These are phyloP conservation scores for Phytophthora quininea DNA, from an alignment of 352 stramenopile species.

Conservation along the genomic window DNA sequence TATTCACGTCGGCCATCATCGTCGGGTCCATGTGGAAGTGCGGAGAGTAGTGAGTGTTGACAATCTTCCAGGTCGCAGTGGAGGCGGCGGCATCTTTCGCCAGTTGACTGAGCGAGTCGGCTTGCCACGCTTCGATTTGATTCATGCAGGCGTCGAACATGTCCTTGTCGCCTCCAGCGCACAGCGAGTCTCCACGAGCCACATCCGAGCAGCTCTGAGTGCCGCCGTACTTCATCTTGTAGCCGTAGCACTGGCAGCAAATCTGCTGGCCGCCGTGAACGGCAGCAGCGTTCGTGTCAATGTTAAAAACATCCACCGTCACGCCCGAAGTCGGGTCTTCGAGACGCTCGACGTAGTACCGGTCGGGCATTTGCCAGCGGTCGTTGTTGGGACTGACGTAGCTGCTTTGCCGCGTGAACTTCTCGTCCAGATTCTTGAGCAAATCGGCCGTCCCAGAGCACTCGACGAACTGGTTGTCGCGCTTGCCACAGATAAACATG, in stretches of 20 bases:
- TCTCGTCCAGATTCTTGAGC: constrained; percentile 68
- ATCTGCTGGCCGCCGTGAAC: constrained; percentile 68
- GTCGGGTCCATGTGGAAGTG: constrained; percentile 73
- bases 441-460: constrained; percentile 62
- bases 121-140: constrained; percentile 63
- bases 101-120: constrained; percentile 66
- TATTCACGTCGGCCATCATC: constrained; percentile 74
- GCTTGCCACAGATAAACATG: constrained; percentile 80
- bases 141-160: constrained; percentile 69
- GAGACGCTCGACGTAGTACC: constrained; percentile 72
- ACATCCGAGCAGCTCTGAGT: constrained; percentile 48
- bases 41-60: constrained; percentile 81
- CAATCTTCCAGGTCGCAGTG: constrained; percentile 71
- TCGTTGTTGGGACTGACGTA: constrained; percentile 75
- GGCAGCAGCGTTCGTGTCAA: constrained; percentile 66
- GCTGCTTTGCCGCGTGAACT: constrained; percentile 60
- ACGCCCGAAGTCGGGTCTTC: constrained; percentile 34
- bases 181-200: constrained; percentile 53
- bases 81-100: constrained; percentile 53
- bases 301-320: constrained; percentile 74
- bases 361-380: constrained; percentile 66
- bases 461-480: constrained; percentile 67
- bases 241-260: constrained; percentile 83
- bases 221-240: constrained; percentile 59
- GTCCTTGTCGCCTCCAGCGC: constrained; percentile 52